These are phyloP conservation scores for Austroboletus olivaceoglutinosus DNA, from an alignment of 1,284 basidiomycete genomes.

Conservation along the genomic window DNA sequence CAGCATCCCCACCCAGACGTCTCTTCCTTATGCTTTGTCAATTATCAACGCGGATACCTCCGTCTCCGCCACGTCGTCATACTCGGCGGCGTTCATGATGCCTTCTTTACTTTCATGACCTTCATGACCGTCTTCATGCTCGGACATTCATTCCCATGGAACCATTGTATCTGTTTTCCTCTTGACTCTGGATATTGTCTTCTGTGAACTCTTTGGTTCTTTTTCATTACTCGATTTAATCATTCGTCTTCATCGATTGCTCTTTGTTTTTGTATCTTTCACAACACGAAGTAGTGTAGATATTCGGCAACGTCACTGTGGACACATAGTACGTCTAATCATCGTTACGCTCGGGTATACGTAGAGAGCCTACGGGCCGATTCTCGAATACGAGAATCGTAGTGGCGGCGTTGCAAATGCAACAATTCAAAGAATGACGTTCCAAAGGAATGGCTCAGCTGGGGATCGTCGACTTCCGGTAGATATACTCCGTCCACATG, in stretches of 20 bases:
- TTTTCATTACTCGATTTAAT: constrained; percentile 12
- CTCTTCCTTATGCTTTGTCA: constrained; percentile 36
- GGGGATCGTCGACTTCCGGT: constrained; percentile 82
- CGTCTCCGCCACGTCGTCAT: constrained; percentile 26
- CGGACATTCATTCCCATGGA: constrained; percentile 22
- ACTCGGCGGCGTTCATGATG: constrained; percentile 34
- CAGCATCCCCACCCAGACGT: constrained; percentile 29
- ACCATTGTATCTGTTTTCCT: constrained; percentile 25
- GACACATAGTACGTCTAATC: constrained; percentile 31
- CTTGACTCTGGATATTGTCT: constrained; percentile 32
- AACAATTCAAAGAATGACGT: constrained; percentile 71
- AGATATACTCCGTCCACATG: constrained; percentile 79
- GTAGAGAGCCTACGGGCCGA: constrained; percentile 51
- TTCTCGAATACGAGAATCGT: constrained; percentile 58
- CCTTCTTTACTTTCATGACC: constrained; percentile 36
- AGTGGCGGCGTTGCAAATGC: constrained; percentile 56
- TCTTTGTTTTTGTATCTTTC: constrained; percentile 24
- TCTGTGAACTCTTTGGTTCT: constrained; percentile 24
- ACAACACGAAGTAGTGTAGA: constrained; percentile 33
- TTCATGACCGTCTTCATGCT: constrained; percentile 22
- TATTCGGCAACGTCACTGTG: constrained; percentile 31
- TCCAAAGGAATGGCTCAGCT: constrained; percentile 72
- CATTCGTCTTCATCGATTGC: constrained; percentile 22
- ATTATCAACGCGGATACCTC: constrained; percentile 30
- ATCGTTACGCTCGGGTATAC: constrained; percentile 35